These are phyloP conservation scores for thale cress (Arabidopsis thaliana) DNA, from an alignment of 345 rosid genomes.

Conservation along the genomic window DNA sequence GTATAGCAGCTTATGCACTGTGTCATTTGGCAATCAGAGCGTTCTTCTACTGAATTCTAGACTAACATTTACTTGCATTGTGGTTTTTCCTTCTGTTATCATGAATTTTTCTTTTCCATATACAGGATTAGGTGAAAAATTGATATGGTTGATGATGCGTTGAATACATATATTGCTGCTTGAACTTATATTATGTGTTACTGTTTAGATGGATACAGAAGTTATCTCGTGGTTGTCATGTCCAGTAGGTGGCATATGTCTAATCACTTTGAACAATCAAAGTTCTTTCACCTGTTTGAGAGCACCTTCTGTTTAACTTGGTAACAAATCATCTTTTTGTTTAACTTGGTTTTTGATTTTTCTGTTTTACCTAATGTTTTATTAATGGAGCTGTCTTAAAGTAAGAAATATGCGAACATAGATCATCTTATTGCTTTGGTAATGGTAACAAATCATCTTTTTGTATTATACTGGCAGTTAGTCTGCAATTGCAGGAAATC, in stretches of 20 bases:
- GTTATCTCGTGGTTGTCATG: conserved; percentile 30
- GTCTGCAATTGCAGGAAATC: too few relatives aligned
- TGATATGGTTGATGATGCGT: conserved; percentile 22
- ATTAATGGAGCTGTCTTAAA: too few relatives aligned
- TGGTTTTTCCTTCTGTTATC: conserved; percentile 27
- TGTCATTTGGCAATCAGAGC: conserved; percentile 51
- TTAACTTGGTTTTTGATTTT: too few relatives aligned
- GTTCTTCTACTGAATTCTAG: too few relatives aligned
- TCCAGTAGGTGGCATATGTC: conserved; percentile 34
- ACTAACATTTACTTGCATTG: conserved; percentile 33
- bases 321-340: too few relatives aligned
- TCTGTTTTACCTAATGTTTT: too few relatives aligned
- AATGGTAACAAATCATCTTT: too few relatives aligned
- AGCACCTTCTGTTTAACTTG: conserved; percentile 18
- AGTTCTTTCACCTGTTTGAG: conserved; percentile 23
- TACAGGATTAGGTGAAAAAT: conserved; percentile 29
- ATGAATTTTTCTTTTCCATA: too few relatives aligned
- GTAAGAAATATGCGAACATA: too few relatives aligned
- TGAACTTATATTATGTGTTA: conserved; percentile 27
- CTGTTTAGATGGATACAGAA: conserved; percentile 27
- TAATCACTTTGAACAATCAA: conserved; percentile 21
- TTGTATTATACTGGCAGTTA: too few relatives aligned
- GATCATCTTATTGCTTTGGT: too few relatives aligned
- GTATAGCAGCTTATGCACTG: conserved; percentile 66
- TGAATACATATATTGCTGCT: conserved; percentile 27